These are phyloP conservation scores for Tausonia pullulans DNA, from an alignment of 1,284 basidiomycete genomes.

Conservation along the genomic window DNA sequence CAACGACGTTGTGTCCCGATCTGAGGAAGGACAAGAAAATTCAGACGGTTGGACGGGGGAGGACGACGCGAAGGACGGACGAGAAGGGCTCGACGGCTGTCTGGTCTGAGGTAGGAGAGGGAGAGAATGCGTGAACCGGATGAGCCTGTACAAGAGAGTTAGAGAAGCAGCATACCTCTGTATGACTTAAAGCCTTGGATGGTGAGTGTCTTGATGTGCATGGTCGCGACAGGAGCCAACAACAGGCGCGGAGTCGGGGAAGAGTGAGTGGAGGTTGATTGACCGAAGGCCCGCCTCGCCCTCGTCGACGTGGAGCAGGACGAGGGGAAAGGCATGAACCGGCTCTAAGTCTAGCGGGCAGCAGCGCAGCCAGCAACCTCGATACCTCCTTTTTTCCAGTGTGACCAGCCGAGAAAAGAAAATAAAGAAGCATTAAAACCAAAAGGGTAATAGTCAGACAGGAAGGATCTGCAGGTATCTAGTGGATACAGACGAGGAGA, in stretches of 20 bases:
- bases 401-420: background rate
- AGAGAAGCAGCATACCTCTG: background rate
- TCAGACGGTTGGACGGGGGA: conserved; percentile 6
- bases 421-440: no score
- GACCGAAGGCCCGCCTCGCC: background rate
- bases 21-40: conserved; percentile 35
- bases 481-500: no score
- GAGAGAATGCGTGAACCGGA: conserved; percentile 65
- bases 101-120: conserved; percentile 49
- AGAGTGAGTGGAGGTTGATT: background rate
- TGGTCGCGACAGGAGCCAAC: background rate
- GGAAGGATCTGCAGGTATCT: no score
- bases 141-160: conserved; percentile 16
- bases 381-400: background rate
- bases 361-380: no score
- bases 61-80: conserved; percentile 21
- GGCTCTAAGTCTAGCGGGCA: no score
- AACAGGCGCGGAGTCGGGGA: background rate
- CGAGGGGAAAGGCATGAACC: background rate
- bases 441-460: no score
- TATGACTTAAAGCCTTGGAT: conserved; percentile 55
- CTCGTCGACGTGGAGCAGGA: background rate
- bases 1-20: conserved; percentile 82
- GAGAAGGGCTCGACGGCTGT: conserved; percentile 45
- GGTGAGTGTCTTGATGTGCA: conserved; percentile 85